Conservation (phyloP, 805 yeast genomes). For the Zygotorulaspora sp. region DNA sequence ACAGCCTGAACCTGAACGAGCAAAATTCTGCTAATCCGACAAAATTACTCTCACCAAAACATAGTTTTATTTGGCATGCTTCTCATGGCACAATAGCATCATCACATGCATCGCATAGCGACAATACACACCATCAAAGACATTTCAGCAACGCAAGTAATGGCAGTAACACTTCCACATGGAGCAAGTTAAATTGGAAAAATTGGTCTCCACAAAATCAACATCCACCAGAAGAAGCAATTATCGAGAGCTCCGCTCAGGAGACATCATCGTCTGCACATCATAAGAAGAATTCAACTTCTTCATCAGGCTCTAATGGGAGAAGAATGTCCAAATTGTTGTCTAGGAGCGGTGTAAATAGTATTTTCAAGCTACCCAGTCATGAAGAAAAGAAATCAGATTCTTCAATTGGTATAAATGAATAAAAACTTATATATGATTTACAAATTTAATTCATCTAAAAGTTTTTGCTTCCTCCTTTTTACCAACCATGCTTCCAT, state of each 20-base stretch:
- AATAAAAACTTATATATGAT: neutral
- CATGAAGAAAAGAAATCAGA: conserved; percentile 19
- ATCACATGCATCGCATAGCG: conserved; percentile 3
- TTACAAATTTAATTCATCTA: conserved; percentile 27
- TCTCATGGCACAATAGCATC: conserved; percentile 6
- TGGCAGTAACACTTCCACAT: conserved; percentile 18
- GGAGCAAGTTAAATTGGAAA: conserved; percentile 19
- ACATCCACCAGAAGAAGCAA: conserved; percentile 3
- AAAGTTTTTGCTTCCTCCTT: conserved; percentile 41
- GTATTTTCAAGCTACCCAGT: conserved; percentile 25
- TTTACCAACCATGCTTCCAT: conserved; percentile 47
- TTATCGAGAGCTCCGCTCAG: conserved; percentile 5
- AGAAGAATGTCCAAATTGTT: conserved; percentile 28
- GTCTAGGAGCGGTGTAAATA: conserved; percentile 29
- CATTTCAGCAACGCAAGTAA: conserved; percentile 22
- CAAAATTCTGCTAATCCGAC: conserved; percentile 1
- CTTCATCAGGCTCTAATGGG: conserved; percentile 16
- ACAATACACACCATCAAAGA: conserved; percentile 7
- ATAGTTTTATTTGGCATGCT: conserved; percentile 28
- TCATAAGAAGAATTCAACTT: conserved; percentile 7
- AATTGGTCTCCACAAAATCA: conserved; percentile 14
- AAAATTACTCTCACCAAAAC: conserved; percentile 24
- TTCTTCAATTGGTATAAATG: neutral
- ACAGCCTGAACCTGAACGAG: neutral
- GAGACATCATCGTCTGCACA: conserved; percentile 7